Conservation (phyloP, 306 rosid species). For the Sindora glabra region DNA sequence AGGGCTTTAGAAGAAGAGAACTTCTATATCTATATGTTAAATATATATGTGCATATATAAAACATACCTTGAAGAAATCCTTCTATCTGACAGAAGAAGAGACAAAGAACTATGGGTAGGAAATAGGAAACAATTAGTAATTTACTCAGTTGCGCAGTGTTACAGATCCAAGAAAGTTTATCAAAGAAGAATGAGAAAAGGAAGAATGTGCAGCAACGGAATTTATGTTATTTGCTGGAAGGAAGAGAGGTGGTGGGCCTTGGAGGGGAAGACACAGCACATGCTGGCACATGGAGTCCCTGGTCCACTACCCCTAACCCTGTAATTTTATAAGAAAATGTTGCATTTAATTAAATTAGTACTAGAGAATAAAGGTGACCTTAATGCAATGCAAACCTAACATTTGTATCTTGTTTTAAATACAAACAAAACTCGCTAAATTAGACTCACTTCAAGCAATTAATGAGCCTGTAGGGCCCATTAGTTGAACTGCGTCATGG, state of each 20-base stretch:
- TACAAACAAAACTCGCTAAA: too few species aligned
- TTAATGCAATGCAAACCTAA: conserved; percentile 47
- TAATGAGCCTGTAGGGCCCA: too few species aligned
- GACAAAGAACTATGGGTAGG: too few species aligned
- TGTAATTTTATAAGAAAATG: conserved; percentile 25
- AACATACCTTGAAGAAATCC: conserved; percentile 24
- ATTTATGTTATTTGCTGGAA: conserved; percentile 67
- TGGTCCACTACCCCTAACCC: conserved; percentile 73
- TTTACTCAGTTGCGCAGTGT: conserved; percentile 25
- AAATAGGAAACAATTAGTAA: too few species aligned
- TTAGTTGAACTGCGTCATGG: too few species aligned
- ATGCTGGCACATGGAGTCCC: conserved; percentile 84
- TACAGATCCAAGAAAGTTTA: conserved; percentile 37
- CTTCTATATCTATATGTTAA: too few species aligned
- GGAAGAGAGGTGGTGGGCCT: conserved; percentile 57
- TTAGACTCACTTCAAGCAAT: too few species aligned
- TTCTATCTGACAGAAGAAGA: conserved; percentile 14
- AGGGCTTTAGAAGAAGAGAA: conserved; percentile 6
- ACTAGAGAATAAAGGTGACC: conserved; percentile 38
- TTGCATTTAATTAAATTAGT: conserved; percentile 15
- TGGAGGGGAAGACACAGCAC: conserved; percentile 75
- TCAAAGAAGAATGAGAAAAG: conserved; percentile 12
- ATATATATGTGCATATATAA: not conserved
- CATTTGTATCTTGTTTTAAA: too few species aligned
- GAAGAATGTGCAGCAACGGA: conserved; percentile 40